Evolutionary conservation across 139 green algal species (phyloP).

Genomic region (Chlamydomonas sphaeroides): DNA sequence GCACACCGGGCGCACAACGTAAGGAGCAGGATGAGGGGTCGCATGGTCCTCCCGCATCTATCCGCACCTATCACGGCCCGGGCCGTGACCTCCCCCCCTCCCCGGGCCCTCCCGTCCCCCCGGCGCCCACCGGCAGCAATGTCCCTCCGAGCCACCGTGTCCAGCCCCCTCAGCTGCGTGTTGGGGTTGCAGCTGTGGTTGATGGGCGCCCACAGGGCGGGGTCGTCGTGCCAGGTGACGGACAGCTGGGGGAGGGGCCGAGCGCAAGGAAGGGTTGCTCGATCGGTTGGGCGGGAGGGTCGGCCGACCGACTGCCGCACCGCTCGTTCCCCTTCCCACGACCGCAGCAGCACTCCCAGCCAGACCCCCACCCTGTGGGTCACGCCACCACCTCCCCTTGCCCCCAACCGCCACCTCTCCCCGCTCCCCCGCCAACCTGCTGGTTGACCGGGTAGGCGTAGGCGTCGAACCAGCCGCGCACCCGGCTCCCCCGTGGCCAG

Average conservation of each 20-base stretch:
- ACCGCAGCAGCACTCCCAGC: too few species aligned
- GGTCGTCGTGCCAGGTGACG: slow-evolving; percentile 44
- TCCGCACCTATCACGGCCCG: too few species aligned
- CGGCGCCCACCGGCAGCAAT: slow-evolving; percentile 29
- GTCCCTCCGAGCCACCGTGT: slow-evolving; percentile 43
- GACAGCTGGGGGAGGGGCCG: slow-evolving; percentile 9
- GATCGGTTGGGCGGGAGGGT: too few species aligned
- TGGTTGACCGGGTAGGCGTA: slow-evolving; percentile 47
- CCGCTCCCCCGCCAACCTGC: slow-evolving; percentile 13
- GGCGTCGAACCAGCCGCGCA: slow-evolving; percentile 31
- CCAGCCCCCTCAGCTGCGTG: slow-evolving; percentile 34
- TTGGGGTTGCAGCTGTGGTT: slow-evolving; percentile 53
- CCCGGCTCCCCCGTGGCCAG: slow-evolving; percentile 1
- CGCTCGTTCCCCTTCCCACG: too few species aligned
- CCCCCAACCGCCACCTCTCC: neutral
- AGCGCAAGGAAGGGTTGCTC: too few species aligned
- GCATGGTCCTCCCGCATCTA: too few species aligned
- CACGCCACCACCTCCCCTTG: neutral
- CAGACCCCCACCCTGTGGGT: too few species aligned
- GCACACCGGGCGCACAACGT: too few species aligned
- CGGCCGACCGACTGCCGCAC: too few species aligned
- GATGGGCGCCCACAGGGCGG: slow-evolving; percentile 35
- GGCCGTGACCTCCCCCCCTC: too few species aligned
- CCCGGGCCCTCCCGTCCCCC: neutral
- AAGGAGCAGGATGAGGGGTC: too few species aligned